Evolutionary conservation across 352 stramenopile genomes (phyloP).

Genomic region (Pythium myriotylum): DNA sequence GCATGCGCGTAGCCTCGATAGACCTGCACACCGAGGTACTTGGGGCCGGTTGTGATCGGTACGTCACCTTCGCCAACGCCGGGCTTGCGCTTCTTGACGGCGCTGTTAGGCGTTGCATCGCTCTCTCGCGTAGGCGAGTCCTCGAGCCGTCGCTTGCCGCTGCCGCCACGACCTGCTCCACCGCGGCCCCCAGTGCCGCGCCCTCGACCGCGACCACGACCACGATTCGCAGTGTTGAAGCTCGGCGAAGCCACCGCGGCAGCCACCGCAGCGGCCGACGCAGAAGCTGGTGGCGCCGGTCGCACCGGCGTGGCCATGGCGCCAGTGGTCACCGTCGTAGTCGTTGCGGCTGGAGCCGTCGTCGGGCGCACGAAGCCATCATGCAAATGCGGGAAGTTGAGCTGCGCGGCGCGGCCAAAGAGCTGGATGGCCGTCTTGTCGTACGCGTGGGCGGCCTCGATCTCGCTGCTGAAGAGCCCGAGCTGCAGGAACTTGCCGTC

Average conservation of each 20-base stretch:
- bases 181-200: constrained; percentile 30
- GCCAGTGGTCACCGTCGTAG: neutral
- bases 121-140: constrained; percentile 23
- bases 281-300: neutral
- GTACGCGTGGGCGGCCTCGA: constrained; percentile 80
- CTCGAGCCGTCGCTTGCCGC: constrained; percentile 59
- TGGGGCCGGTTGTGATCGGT: constrained; percentile 26
- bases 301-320: neutral
- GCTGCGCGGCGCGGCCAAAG: constrained; percentile 63
- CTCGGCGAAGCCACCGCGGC: constrained; percentile 10
- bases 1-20: constrained; percentile 75
- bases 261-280: neutral
- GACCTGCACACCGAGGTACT: constrained; percentile 74
- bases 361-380: constrained; percentile 52
- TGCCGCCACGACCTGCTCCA: constrained; percentile 33
- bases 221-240: constrained; percentile 26
- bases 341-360: neutral
- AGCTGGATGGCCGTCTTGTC: constrained; percentile 75
- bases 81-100: constrained; percentile 41
- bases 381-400: constrained; percentile 83
- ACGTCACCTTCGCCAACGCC: constrained; percentile 1
- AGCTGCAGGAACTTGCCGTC: constrained; percentile 68
- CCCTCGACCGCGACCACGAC: constrained; percentile 39
- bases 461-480: constrained; percentile 75
- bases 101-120: neutral